Evolutionary conservation across 371 early-diverging fungal species (phyloP), one percentile per base, ranked within the genome.

Genomic region (Mucor ambiguus): DNA sequence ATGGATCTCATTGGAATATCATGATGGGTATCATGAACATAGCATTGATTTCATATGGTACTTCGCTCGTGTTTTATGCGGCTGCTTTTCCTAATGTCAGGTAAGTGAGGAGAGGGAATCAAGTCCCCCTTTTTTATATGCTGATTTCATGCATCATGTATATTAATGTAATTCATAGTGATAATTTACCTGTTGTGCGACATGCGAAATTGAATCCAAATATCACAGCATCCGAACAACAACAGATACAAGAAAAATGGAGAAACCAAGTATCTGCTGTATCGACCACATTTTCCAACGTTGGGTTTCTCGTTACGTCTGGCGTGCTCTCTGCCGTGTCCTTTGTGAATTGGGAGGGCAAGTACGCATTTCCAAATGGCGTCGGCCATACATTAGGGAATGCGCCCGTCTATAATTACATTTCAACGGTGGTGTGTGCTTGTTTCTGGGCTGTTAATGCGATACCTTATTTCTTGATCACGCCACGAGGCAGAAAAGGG

Each of bases 21-120:
- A 83, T 83, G 83, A 78, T 81, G 81, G 81, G 64, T 6, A 70
- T 81, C 4, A 73, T 72, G 66, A 66, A 63, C n/a, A 35, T 83
- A 28, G 78, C 72, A 1, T 61, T 77, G 12, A 83, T 83, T 10
- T 70, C 81, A 2, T 83, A 83, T 61, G 83, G 83, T 33, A 68
- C 83, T 4, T 66, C 79, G 3, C 68, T 83, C 11, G 83, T 79
- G 2, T 83, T 83, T 64, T 83, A 81, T 66, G 78, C 76, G n/a
- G 83, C 83, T 46, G 81, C 80, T 20, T 83, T 83, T 60, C 83
- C 83, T 29, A 76, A 61, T 10, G 56, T 83, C 10, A 81, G 81
- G 78, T 81, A 16, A 2, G 26, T 44, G 0, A 9, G 8, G 4
- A 33, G 2, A 30, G 30, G 37, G 37, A 35, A 2, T 12, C 7